Evolutionary conservation across 257 asterid genomes (phyloP), one percentile per base, ranked within the genome.

Genomic region (Przewalskia tangutica): DNA sequence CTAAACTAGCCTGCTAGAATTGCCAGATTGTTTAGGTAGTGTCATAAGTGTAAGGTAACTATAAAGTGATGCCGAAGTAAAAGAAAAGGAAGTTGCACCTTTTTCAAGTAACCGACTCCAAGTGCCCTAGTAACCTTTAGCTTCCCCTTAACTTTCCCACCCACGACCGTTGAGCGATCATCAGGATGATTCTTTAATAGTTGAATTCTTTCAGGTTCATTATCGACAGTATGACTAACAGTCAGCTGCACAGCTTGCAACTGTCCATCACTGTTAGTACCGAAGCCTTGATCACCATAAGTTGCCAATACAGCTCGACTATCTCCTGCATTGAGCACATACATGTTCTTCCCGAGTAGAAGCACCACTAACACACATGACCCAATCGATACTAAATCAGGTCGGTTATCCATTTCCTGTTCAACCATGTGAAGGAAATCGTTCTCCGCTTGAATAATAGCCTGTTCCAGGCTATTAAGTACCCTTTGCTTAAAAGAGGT

Each of bases 391-490:
- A 94, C 99, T 67, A 96, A 82, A 88, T 96, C 97, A 12, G 99
- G 99, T 4, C 99, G 96, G n/a, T 93, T 97, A 38, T 96, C 98
- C 99, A 96, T 96, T 92, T 96, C 99, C 9, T 88, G 97, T 70
- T 96, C 99, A 56, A 96, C 98, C 98, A 92, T 94, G 88, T 87
- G 90, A 38, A 96, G 92, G 83, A 94, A 94, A 63, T 94, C 99
- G 34, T 76, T 85, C 87, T 96, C 99, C 6, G 99, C 93, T 85
- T 89, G 98, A 84, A 42, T 58, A 56, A 96, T 84, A 40, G 99
- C 97, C 23, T 84, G 87, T 27, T 93, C 92, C 82, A 96, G 97
- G 88, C 98, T 89, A 76, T 76, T 82, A 16, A 93, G 93, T 32
- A 96, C 94, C 60, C 84, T 88, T 68, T 88, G 90, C 89, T 88